Base-by-base conservation (phyloP, 2,329 filamentous ascomycete species). In the Xylariaceae sp. region DNA sequence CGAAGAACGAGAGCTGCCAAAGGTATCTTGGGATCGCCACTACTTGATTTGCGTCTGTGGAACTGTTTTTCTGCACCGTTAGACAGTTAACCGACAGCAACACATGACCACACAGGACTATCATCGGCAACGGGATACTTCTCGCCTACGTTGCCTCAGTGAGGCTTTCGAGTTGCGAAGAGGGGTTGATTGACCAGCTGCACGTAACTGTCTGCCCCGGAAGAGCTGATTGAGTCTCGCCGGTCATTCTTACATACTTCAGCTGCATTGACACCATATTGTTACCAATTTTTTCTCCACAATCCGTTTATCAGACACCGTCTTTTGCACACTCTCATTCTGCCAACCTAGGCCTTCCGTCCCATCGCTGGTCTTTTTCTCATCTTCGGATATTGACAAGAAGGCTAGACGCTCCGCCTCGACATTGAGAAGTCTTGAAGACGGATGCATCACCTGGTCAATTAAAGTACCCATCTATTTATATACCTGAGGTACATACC, bases 121-220 rank as follows among this genome's bases (percentile, higher is more conserved):
- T 29, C 29, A 11, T 44, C 44, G 16, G 14, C 21, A 47, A 49
- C 24, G 28, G 19, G 24, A 16, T 39, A 45, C n/a, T 39, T 55
- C 34, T 39, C 24, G 24, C 47, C 8, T 40, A 6, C 33, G n/a
- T 33, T 52, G 40, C 29, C 37, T 44, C 34, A 37, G 43, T n/a
- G 16, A 47, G 37, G 26, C 3, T 43, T 49, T 29, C 21, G 34
- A 33, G 16, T 45, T 47, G 28, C 3, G 36, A 39, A 51, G 51
- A 54, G 34, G 45, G 51, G 31, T 53, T 51, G 48, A 26, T 34
- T 19, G 24, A 44, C 39, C 45, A 24, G 34, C 40, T 36, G 12
- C 23, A 51, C n/a, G 31, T n/a, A n/a, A n/a, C n/a, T n/a, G n/a
- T n/a, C n/a, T n/a, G n/a, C n/a, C n/a, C n/a, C n/a, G n/a, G n/a